phyloP scores from a whole-genome alignment of 208 protist species.

The Crithidia brevicula region DNA sequence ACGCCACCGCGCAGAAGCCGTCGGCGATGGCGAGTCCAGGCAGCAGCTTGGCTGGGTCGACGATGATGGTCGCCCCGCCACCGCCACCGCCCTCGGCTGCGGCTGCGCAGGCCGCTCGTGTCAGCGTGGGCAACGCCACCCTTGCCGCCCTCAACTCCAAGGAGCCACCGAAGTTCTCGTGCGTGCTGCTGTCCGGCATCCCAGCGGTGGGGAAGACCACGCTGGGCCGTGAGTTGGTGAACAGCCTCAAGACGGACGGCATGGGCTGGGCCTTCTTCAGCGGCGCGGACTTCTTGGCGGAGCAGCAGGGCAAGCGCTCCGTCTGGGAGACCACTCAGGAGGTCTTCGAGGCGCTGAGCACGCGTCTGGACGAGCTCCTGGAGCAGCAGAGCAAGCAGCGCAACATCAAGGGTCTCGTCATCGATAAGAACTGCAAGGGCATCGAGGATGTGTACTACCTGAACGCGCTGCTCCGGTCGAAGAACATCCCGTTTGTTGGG shows the following conservation, averaged over 20 bases:
- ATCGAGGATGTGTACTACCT: slow-evolving; percentile 89
- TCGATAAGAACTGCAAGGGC: slow-evolving; percentile 89
- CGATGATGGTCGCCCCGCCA: not conserved
- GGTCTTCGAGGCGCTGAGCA: slow-evolving; percentile 80
- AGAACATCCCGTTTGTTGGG: slow-evolving; percentile 81
- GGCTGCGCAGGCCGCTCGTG: slow-evolving; percentile 27
- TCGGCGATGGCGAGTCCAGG: not conserved
- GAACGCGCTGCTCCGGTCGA: slow-evolving; percentile 67
- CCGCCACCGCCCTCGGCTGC: slow-evolving; percentile 6
- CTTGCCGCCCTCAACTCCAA: slow-evolving; percentile 75
- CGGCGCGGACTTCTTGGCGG: slow-evolving; percentile 72
- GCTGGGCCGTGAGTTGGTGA: slow-evolving; percentile 74
- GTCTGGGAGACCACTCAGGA: slow-evolving; percentile 81
- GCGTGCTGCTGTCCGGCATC: slow-evolving; percentile 82
- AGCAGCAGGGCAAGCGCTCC: slow-evolving; percentile 49
- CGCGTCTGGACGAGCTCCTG: slow-evolving; percentile 76
- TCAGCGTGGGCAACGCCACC: slow-evolving; percentile 82
- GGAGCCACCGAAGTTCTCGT: slow-evolving; percentile 86
- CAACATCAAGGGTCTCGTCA: slow-evolving; percentile 82
- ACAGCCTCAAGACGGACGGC: slow-evolving; percentile 72
- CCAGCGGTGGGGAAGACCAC: slow-evolving; percentile 82
- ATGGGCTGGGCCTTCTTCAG: slow-evolving; percentile 89
- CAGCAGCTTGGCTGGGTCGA: not conserved
- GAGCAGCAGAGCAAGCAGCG: slow-evolving; percentile 61
- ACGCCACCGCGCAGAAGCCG: not conserved